A percentile compares a stretch with the other conserved stretches of the same genome.
These are phyloP conservation scores for Epicoccum nigrum DNA, from an alignment of 2,329 filamentous ascomycete genomes.

Conservation along the genomic window DNA sequence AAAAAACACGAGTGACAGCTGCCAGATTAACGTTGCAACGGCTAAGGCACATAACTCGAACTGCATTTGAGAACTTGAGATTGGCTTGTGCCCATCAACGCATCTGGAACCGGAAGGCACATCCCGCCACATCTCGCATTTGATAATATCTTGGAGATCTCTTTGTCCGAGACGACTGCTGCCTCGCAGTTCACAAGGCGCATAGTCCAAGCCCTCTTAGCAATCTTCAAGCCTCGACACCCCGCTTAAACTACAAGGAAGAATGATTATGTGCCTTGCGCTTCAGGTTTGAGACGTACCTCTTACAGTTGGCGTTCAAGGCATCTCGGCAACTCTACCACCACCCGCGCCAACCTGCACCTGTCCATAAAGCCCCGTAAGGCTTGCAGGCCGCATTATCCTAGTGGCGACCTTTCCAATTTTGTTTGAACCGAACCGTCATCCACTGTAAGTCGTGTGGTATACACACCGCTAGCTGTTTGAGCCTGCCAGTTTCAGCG, in stretches of 20 bases:
- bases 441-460: constrained; percentile 35
- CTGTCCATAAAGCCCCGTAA: constrained; percentile 23
- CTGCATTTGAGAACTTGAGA: background rate
- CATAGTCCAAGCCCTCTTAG: constrained; percentile 27
- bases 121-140: constrained; percentile 3
- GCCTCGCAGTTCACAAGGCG: constrained; percentile 31
- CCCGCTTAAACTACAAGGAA: constrained; percentile 28
- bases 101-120: background rate
- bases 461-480: constrained; percentile 42
- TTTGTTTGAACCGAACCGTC: constrained; percentile 34
- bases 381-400: constrained; percentile 17
- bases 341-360: constrained; percentile 23
- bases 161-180: constrained; percentile 19
- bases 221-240: constrained; percentile 27
- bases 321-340: constrained; percentile 35
- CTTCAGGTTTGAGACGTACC: constrained; percentile 50
- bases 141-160: background rate
- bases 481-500: constrained; percentile 49
- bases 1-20: constrained; percentile 12
- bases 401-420: constrained; percentile 17
- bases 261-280: constrained; percentile 47
- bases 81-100: background rate
- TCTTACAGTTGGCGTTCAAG: constrained; percentile 43
- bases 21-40: constrained; percentile 19
- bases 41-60: constrained; percentile 18